Conservation (phyloP, 1,284 basidiomycete genomes). For the Kwoniella shivajii region DNA sequence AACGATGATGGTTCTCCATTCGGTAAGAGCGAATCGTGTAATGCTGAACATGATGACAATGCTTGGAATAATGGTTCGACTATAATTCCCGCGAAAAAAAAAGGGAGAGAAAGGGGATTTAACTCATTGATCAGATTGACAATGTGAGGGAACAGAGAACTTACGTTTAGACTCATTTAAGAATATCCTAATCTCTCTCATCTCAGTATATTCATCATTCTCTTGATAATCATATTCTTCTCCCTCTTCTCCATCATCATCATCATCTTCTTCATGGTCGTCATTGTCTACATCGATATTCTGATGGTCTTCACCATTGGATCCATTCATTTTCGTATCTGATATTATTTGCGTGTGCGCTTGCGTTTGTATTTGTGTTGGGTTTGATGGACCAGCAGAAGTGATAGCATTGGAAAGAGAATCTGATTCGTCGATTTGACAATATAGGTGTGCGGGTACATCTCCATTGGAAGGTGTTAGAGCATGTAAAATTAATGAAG, state of each 20-base stretch:
- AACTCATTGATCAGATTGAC: not conserved
- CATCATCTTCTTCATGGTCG: slow-evolving; percentile 57
- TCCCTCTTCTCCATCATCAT: slow-evolving; percentile 15
- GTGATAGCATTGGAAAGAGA: slow-evolving; percentile 9
- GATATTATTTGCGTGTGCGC: slow-evolving; percentile 1
- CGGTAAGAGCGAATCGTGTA: slow-evolving; percentile 72
- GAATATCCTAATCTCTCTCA: slow-evolving; percentile 75
- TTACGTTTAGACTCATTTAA: slow-evolving; percentile 67
- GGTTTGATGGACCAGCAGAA: not conserved
- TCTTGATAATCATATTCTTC: slow-evolving; percentile 56
- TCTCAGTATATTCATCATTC: slow-evolving; percentile 59
- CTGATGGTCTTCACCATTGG: not conserved
- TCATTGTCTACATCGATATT: slow-evolving; percentile 13
- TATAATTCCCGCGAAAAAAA: slow-evolving; percentile 54
- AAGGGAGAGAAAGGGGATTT: not conserved
- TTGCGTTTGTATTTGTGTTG: not conserved
- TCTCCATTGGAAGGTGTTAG: slow-evolving; percentile 66
- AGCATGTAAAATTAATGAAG: slow-evolving; percentile 83
- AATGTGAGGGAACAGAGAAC: slow-evolving; percentile 42
- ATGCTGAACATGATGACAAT: slow-evolving; percentile 81
- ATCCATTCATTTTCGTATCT: not conserved
- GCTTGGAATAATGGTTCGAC: slow-evolving; percentile 87
- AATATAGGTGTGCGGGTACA: slow-evolving; percentile 73
- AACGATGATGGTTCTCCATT: slow-evolving; percentile 56
- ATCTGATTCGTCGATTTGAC: slow-evolving; percentile 74